These are phyloP conservation scores for Rusavskia elegans DNA, from an alignment of 495 filamentous ascomycete genomes.

Conservation along the genomic window DNA sequence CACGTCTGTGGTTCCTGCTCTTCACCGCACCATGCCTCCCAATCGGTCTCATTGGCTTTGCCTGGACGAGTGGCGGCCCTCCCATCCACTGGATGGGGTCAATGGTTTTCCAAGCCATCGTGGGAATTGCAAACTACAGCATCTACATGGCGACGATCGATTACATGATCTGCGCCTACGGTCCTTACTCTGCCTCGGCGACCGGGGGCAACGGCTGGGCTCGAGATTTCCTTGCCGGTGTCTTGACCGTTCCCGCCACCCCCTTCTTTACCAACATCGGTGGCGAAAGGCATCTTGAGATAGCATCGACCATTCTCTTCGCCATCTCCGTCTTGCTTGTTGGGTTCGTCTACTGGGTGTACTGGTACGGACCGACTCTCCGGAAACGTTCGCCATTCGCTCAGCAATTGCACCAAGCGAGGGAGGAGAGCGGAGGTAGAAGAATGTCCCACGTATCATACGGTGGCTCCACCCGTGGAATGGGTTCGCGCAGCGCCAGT, in stretches of 20 bases:
- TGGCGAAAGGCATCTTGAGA: slow-evolving; percentile 40
- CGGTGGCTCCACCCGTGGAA: slow-evolving; percentile 6
- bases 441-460: slow-evolving; percentile 23
- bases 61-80: slow-evolving; percentile 43
- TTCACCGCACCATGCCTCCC: slow-evolving; percentile 40
- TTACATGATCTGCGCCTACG: slow-evolving; percentile 59
- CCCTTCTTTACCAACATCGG: slow-evolving; percentile 48
- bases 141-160: slow-evolving; percentile 69
- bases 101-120: slow-evolving; percentile 45
- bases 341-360: slow-evolving; percentile 57
- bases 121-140: slow-evolving; percentile 52
- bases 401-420: slow-evolving; percentile 44
- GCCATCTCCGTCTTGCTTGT: slow-evolving; percentile 56
- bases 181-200: slow-evolving; percentile 55
- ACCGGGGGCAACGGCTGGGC: slow-evolving; percentile 61
- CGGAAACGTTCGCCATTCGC: slow-evolving; percentile 60
- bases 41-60: slow-evolving; percentile 46
- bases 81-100: slow-evolving; percentile 46
- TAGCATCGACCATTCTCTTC: slow-evolving; percentile 58
- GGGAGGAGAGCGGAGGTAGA: slow-evolving; percentile 28
- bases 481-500: slow-evolving; percentile 5
- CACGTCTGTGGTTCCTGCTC: slow-evolving; percentile 42
- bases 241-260: slow-evolving; percentile 56
- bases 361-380: slow-evolving; percentile 55
- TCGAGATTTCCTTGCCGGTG: slow-evolving; percentile 70